Evolutionary conservation across 2,329 filamentous ascomycete species (phyloP).

Genomic region (Boeremia exigua): DNA sequence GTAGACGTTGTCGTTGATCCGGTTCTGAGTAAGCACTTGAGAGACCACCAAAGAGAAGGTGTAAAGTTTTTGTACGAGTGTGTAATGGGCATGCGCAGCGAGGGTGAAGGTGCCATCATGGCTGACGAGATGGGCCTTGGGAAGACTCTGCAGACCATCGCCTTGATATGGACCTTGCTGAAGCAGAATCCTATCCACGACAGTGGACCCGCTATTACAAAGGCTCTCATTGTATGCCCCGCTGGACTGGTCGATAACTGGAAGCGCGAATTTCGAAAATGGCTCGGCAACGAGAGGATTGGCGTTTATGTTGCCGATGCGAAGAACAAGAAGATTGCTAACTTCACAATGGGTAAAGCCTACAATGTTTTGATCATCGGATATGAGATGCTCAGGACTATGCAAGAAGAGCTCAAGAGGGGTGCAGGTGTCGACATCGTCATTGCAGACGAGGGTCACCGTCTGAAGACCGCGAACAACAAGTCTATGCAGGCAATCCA

Average conservation of each 20-base stretch:
- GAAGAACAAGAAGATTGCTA: conserved; percentile 66
- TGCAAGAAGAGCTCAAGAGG: conserved; percentile 69
- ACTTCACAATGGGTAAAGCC: conserved; percentile 71
- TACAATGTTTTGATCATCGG: conserved; percentile 77
- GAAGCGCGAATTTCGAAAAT: conserved; percentile 75
- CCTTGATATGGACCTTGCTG: conserved; percentile 72
- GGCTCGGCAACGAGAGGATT: conserved; percentile 73
- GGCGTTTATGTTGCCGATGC: conserved; percentile 69
- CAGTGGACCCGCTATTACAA: conserved; percentile 66
- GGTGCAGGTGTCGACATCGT: conserved; percentile 71
- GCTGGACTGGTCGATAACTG: conserved; percentile 76
- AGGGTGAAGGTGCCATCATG: conserved; percentile 72
- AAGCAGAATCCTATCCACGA: conserved; percentile 73
- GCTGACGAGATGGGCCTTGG: conserved; percentile 80
- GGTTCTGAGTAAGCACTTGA: conserved; percentile 65
- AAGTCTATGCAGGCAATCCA: conserved; percentile 71
- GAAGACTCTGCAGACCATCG: conserved; percentile 76
- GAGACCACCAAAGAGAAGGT: conserved; percentile 72
- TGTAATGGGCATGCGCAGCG: conserved; percentile 73
- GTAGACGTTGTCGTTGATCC: conserved; percentile 78
- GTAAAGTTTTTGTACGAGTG: conserved; percentile 77
- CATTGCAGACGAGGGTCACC: conserved; percentile 72
- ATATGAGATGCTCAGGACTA: conserved; percentile 71
- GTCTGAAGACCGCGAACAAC: conserved; percentile 72
- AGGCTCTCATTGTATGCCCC: conserved; percentile 75